These are phyloP conservation scores for Candida golubevii DNA, from an alignment of 805 yeast genomes.

Conservation along the genomic window DNA sequence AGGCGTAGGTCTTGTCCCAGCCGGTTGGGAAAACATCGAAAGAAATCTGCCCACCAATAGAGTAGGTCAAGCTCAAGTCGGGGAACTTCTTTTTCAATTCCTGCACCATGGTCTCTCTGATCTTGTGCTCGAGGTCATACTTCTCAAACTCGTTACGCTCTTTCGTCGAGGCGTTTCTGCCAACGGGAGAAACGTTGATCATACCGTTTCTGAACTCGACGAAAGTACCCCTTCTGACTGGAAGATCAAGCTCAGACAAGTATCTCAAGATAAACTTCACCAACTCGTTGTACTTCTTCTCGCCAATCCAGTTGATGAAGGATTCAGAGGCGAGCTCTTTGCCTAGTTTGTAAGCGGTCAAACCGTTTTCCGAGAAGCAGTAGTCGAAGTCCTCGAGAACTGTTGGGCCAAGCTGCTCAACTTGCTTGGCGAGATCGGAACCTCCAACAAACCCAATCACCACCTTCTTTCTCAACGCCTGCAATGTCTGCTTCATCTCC, in stretches of 20 bases:
- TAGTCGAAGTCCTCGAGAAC: constrained; percentile 82
- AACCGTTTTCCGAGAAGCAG: constrained; percentile 96
- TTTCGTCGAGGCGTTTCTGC: constrained; percentile 92
- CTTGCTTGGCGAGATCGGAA: constrained; percentile 88
- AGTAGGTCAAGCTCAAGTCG: constrained; percentile 84
- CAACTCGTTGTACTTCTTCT: constrained; percentile 86
- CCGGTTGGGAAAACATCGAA: constrained; percentile 99
- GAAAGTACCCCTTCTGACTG: constrained; percentile 98
- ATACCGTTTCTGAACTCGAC: constrained; percentile 99
- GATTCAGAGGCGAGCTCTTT: constrained; percentile 86
- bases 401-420: constrained; percentile 87
- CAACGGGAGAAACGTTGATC: constrained; percentile 97
- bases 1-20: constrained; percentile 99
- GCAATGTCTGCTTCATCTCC: constrained; percentile 71
- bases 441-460: constrained; percentile 99
- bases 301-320: constrained; percentile 93
- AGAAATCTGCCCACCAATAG: constrained; percentile 99
- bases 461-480: constrained; percentile 80
- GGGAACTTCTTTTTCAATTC: constrained; percentile 83
- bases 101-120: constrained; percentile 79
- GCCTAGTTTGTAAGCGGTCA: constrained; percentile 94
- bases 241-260: constrained; percentile 81
- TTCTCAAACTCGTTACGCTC: constrained; percentile 92
- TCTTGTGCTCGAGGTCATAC: constrained; percentile 72
- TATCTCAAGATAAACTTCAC: constrained; percentile 82